Conservation (phyloP, 1,284 basidiomycete species). For the Rhodofomes roseus region DNA sequence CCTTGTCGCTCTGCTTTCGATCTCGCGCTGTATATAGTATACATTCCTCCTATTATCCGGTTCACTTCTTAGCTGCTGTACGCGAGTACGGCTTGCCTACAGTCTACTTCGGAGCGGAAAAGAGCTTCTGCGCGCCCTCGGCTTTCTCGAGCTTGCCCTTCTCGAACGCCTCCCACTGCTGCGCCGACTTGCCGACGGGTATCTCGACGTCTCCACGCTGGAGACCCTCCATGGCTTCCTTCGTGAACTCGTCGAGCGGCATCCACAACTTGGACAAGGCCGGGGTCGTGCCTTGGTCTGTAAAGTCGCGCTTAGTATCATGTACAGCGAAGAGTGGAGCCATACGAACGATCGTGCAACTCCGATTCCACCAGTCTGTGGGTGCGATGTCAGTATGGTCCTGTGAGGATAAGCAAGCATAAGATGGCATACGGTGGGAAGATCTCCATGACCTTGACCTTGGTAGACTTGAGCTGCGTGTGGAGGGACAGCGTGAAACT, state of each 20-base stretch:
- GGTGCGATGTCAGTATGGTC: background rate
- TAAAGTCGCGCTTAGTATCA: background rate
- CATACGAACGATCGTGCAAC: slow-evolving; percentile 51
- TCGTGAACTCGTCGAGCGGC: slow-evolving; percentile 51
- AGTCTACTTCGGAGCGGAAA: background rate
- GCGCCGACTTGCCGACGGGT: slow-evolving; percentile 28
- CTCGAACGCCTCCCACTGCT: slow-evolving; percentile 27
- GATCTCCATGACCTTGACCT: slow-evolving; percentile 56
- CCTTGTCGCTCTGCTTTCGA: background rate
- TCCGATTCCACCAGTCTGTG: slow-evolving; percentile 59
- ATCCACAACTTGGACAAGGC: slow-evolving; percentile 53
- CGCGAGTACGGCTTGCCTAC: too few species aligned
- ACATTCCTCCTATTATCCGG: background rate
- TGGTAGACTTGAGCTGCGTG: slow-evolving; percentile 44
- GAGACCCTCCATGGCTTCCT: slow-evolving; percentile 44
- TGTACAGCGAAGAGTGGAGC: background rate
- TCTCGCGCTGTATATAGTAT: background rate
- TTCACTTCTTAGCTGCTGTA: background rate
- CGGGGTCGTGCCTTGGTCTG: slow-evolving; percentile 50
- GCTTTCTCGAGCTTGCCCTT: slow-evolving; percentile 26
- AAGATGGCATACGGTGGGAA: slow-evolving; percentile 51
- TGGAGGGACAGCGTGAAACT: slow-evolving; percentile 49
- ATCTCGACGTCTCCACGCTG: slow-evolving; percentile 41
- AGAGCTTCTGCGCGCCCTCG: background rate
- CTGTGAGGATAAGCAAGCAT: background rate